A percentile compares a stretch with the other conserved stretches of the same genome.
Evolutionary conservation across 208 protist species (phyloP).

Genomic region (Leishmania aethiopica): DNA sequence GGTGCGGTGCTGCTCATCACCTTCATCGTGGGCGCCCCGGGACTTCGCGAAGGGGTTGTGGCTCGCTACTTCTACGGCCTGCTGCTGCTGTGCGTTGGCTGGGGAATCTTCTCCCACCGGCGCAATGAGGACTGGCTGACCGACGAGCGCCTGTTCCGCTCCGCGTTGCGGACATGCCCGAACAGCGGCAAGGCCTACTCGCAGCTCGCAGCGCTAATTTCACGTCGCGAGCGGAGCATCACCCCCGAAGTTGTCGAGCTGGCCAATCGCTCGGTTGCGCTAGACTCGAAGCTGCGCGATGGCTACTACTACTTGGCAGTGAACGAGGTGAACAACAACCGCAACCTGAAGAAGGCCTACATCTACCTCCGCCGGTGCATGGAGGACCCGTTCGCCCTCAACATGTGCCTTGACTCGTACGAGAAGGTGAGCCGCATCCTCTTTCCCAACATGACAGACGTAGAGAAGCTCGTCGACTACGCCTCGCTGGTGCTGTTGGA

Average conservation of each 20-base stretch:
- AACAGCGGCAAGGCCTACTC: constrained; percentile 53
- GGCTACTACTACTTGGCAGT: constrained; percentile 56
- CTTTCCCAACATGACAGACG: constrained; percentile 43
- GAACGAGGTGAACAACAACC: constrained; percentile 29
- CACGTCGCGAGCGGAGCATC: constrained; percentile 18
- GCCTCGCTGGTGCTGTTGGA: constrained; percentile 17
- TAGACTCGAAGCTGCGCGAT: constrained; percentile 42
- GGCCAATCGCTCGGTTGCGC: constrained; percentile 26
- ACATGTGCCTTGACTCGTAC: constrained; percentile 31
- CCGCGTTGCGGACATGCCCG: constrained; percentile 47
- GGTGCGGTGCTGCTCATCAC: constrained; percentile 35
- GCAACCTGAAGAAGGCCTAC: constrained; percentile 34
- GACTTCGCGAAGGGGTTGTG: constrained; percentile 13
- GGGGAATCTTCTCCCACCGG: constrained; percentile 34
- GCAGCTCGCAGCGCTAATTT: constrained; percentile 31
- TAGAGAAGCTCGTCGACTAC: constrained; percentile 42
- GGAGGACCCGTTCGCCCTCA: constrained; percentile 31
- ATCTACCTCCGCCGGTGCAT: constrained; percentile 40
- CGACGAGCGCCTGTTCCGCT: constrained; percentile 50
- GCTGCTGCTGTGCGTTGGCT: constrained; percentile 36
- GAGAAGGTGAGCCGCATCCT: constrained; percentile 22
- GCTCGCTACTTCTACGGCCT: constrained; percentile 24
- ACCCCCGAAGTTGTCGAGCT: constrained; percentile 32
- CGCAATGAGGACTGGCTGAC: constrained; percentile 54
- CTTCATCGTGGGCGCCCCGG: constrained; percentile 16